Percentiles rank a stretch among this genome's conserved stretches.
Evolutionary conservation across 768 basidiomycete genomes (phyloP).

Genomic region (Neoboletus magnificus): DNA sequence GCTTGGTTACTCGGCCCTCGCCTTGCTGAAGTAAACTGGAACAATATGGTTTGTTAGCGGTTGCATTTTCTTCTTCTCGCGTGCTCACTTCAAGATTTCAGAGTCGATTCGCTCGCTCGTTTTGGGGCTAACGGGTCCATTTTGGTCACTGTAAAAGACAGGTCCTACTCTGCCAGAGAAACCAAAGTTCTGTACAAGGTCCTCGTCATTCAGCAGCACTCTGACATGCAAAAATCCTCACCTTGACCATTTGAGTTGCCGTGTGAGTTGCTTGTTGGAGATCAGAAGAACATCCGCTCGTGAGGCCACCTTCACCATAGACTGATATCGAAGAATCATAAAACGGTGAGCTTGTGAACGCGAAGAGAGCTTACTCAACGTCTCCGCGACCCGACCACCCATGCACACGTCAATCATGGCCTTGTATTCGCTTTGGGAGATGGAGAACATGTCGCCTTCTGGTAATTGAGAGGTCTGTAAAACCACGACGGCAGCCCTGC

Average conservation of each 20-base stretch:
- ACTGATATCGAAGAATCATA: constrained; percentile 42
- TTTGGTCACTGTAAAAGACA: constrained; percentile 72
- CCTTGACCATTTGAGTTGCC: constrained; percentile 88
- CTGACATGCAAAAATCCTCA: constrained; percentile 32
- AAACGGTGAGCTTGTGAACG: background rate
- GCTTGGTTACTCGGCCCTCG: constrained; percentile 58
- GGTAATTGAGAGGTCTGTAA: constrained; percentile 73
- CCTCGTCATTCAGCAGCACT: background rate
- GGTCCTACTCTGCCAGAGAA: constrained; percentile 80
- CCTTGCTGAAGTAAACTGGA: constrained; percentile 63
- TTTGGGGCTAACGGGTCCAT: constrained; percentile 65
- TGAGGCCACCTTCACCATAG: constrained; percentile 83
- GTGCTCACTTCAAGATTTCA: constrained; percentile 75
- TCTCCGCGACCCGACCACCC: constrained; percentile 95
- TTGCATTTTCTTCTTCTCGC: background rate
- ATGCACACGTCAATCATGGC: constrained; percentile 88
- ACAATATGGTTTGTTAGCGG: background rate
- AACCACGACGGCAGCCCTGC: background rate
- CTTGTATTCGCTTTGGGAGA: constrained; percentile 70
- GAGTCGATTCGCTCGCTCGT: constrained; percentile 84
- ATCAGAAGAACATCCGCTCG: constrained; percentile 91
- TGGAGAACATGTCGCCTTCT: constrained; percentile 69
- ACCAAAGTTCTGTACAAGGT: constrained; percentile 58
- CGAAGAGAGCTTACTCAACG: constrained; percentile 55
- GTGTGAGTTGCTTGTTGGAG: constrained; percentile 74